Percentiles rank a stretch among this genome's conserved stretches.
phyloP scores from a whole-genome alignment of 768 basidiomycete species.

The Gloeostereum incarnatum region DNA sequence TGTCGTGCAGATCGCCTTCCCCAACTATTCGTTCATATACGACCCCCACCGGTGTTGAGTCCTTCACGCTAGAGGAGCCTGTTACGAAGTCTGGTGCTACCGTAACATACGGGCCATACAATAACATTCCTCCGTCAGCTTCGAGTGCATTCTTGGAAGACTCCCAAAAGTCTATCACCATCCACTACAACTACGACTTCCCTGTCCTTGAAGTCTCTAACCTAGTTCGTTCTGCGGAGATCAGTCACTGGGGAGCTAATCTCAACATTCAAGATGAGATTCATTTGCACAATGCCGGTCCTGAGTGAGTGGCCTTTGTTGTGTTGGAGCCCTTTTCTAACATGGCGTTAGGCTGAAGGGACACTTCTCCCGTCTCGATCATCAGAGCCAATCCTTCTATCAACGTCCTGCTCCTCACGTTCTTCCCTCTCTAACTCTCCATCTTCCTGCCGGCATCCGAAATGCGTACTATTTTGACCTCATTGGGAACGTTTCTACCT shows the following conservation, averaged over 20 bases:
- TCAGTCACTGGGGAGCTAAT: slow-evolving; percentile 97
- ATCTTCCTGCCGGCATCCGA: slow-evolving; percentile 76
- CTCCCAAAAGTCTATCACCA: slow-evolving; percentile 53
- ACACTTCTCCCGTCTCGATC: slow-evolving; percentile 86
- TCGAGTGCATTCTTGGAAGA: slow-evolving; percentile 43
- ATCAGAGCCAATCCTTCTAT: slow-evolving; percentile 71
- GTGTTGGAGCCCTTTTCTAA: slow-evolving; percentile 5
- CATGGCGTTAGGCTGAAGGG: slow-evolving; percentile 67
- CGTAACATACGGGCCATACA: slow-evolving; percentile 85
- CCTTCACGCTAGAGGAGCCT: slow-evolving; percentile 48
- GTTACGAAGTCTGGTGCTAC: slow-evolving; percentile 72
- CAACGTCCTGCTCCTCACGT: slow-evolving; percentile 60
- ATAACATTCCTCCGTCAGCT: slow-evolving; percentile 59
- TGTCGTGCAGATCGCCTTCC: slow-evolving; percentile 45
- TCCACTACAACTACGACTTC: slow-evolving; percentile 80
- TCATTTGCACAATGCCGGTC: slow-evolving; percentile 81
- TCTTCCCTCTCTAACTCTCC: slow-evolving; percentile 63
- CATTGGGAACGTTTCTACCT: slow-evolving; percentile 96
- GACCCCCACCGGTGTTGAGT: slow-evolving; percentile 45
- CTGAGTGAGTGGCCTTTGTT: slow-evolving; percentile 48
- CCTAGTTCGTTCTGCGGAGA: slow-evolving; percentile 72
- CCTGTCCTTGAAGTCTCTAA: slow-evolving; percentile 71
- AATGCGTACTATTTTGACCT: slow-evolving; percentile 86
- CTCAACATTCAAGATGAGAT: slow-evolving; percentile 90
- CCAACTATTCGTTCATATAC: slow-evolving; percentile 68